These are phyloP conservation scores for Rhodamnia argentea DNA, from an alignment of 345 rosid genomes.

Conservation along the genomic window DNA sequence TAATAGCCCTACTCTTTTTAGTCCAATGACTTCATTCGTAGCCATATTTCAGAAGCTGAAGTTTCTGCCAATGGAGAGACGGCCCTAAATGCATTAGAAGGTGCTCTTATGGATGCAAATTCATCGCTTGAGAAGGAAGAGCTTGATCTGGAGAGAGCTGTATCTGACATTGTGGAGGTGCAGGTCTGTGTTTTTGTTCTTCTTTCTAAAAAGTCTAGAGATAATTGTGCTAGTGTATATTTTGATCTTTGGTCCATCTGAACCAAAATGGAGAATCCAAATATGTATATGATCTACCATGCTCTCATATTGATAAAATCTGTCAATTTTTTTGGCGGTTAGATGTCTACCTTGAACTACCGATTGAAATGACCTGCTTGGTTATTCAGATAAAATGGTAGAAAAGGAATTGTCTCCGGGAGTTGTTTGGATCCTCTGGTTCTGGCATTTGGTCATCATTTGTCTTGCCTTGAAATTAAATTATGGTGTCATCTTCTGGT, in stretches of 20 bases:
- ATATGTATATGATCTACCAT: neutral
- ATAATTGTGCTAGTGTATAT: neutral
- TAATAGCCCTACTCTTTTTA: neutral
- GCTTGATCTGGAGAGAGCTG: constrained; percentile 49
- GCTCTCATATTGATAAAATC: neutral
- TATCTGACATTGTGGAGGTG: constrained; percentile 41
- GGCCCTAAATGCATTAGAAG: constrained; percentile 17
- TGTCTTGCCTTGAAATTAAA: neutral
- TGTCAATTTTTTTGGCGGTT: neutral
- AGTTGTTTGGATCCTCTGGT: neutral
- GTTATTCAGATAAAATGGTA: neutral
- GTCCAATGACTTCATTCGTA: neutral
- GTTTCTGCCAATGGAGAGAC: constrained; percentile 28
- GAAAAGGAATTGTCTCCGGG: neutral
- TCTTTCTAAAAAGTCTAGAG: neutral
- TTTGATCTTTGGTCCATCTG: neutral
- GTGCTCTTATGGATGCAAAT: constrained; percentile 28
- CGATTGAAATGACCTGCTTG: neutral
- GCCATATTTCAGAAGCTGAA: constrained; percentile 19
- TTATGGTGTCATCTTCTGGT: neutral
- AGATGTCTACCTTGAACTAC: neutral
- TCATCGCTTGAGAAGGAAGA: constrained; percentile 59
- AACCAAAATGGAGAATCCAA: neutral
- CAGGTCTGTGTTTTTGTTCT: constrained; percentile 35
- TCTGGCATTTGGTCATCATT: neutral